Conservation (phyloP, 305 asterid genomes). For the Fraxinus dipetala region DNA sequence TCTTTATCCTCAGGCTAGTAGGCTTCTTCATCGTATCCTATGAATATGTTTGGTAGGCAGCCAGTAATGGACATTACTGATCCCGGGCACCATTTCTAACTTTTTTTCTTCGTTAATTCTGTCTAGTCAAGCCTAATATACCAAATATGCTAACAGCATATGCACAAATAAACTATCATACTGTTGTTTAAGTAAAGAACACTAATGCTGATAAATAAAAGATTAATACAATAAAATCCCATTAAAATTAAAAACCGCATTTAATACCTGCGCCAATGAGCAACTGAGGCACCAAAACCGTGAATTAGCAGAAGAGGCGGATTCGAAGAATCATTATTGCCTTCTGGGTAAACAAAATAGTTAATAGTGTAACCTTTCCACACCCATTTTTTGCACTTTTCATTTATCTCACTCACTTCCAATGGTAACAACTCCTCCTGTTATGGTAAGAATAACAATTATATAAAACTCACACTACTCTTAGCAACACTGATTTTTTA, state of each 20-base stretch:
- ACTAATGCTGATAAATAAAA: neutral
- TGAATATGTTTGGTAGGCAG: neutral
- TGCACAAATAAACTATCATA: neutral
- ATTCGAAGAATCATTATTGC: slow-evolving; percentile 8
- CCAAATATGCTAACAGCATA: neutral
- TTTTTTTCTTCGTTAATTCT: neutral
- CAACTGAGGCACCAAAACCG: slow-evolving; percentile 91
- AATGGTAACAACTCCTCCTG: slow-evolving; percentile 40
- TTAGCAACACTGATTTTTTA: neutral
- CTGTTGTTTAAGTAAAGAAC: neutral
- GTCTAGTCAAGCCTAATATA: neutral
- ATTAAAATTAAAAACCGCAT: neutral
- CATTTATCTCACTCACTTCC: slow-evolving; percentile 55
- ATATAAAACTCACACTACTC: neutral
- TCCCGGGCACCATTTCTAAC: neutral
- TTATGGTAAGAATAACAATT: neutral
- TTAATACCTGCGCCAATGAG: slow-evolving; percentile 86
- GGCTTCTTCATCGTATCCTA: neutral
- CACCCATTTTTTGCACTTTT: slow-evolving; percentile 61
- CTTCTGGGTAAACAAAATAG: slow-evolving; percentile 57
- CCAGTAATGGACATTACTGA: neutral
- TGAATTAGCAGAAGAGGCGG: slow-evolving; percentile 79
- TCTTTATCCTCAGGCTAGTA: neutral
- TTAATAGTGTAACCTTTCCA: slow-evolving; percentile 69
- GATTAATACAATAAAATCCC: neutral